phyloP scores from a whole-genome alignment of 2,329 filamentous ascomycete genomes.

The Phialocephala sp. region DNA sequence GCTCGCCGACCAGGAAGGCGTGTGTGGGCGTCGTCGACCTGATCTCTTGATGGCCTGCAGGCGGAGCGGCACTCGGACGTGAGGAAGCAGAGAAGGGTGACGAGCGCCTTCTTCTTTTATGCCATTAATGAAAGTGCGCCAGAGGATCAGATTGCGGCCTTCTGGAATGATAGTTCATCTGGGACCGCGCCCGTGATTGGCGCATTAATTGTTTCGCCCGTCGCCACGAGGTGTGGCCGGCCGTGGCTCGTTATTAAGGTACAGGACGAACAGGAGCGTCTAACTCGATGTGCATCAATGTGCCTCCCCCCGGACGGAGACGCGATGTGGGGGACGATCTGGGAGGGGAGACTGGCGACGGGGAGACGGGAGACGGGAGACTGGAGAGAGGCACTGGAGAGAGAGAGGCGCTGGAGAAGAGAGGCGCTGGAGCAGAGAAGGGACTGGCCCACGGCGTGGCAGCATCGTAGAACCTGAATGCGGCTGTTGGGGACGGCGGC shows the following conservation, averaged over 20 bases:
- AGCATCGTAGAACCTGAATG: too few relatives aligned
- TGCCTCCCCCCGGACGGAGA: constrained; percentile 16
- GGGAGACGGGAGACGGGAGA: too few relatives aligned
- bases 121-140: constrained; percentile 22
- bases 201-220: constrained; percentile 19
- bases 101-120: constrained; percentile 23
- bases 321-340: constrained; percentile 10
- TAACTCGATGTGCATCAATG: neutral
- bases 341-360: too few relatives aligned
- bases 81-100: constrained; percentile 26
- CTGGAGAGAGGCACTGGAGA: too few relatives aligned
- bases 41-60: constrained; percentile 9
- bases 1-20: neutral
- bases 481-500: neutral
- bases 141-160: constrained; percentile 18
- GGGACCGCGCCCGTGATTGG: constrained; percentile 15
- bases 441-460: too few relatives aligned
- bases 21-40: neutral
- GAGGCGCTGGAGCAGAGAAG: too few relatives aligned
- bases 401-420: too few relatives aligned
- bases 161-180: constrained; percentile 16
- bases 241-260: constrained; percentile 11
- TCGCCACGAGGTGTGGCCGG: constrained; percentile 13
- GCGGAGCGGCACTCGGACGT: constrained; percentile 21
- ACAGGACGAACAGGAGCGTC: constrained; percentile 7